Base-by-base conservation (phyloP, 2,329 filamentous ascomycete species). In the Emergomyces pasteurianus region DNA sequence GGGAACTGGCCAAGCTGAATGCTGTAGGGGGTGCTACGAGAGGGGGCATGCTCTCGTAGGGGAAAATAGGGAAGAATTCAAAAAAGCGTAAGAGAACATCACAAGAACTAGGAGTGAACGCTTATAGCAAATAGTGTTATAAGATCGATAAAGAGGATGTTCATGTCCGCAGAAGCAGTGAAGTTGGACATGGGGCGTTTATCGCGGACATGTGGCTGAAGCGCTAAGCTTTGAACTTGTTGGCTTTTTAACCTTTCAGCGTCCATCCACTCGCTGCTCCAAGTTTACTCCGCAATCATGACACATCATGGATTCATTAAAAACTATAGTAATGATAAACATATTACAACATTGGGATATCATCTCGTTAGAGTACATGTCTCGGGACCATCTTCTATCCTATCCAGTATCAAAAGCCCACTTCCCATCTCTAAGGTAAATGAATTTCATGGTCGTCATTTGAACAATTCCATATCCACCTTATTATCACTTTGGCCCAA, bases 31-130 rank as follows among this genome's bases (percentile, higher is more conserved):
- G 16, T 38, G 54, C 53, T 59, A 59, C 63, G 65, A 63, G 57
- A 64, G 66, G 67, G 59, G 64, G 65, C 69, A 72, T 72, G 59
- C 64, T 68, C 63, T 70, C 69, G 68, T 61, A 65, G 60, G n/a
- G 58, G 43, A 56, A 38, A 49, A 59, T 55, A 18, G 47, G 21
- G 14, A 47, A 55, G 21, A 58, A 61, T 43, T 65, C 55, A 46
- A 28, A 42, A 42, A 55, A 43, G 59, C 54, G n/a, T 58, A 61
- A 61, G 40, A 52, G 59, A 63, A 60, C 52, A 63, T 61, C 53
- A 55, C 56, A 58, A 21, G 16, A 59, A 9, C 38, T 10, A n/a
- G 14, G 21, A 21, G 21, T n/a, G 8, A 18, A 34, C 14, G n/a
- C 18, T 46, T 14, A 16, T 34, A 26, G 47, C 14, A 52, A 53